Percentiles rank a stretch among this genome's conserved stretches.
These are phyloP conservation scores for Tylopilus vinaceipallidus DNA, from an alignment of 768 basidiomycete species.

Conservation along the genomic window DNA sequence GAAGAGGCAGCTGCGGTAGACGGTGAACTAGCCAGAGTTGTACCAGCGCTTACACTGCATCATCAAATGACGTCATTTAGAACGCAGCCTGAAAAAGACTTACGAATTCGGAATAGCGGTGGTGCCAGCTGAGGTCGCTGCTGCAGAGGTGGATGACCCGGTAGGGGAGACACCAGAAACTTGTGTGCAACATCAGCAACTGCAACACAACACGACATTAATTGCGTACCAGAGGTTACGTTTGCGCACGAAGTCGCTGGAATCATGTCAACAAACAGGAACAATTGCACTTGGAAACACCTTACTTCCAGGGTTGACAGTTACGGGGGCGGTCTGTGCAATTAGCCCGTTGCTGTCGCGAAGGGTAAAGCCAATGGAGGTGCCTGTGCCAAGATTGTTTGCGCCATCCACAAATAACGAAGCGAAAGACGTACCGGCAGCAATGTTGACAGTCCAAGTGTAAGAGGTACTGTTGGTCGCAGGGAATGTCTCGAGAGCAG, in stretches of 20 bases:
- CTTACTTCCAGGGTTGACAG: conserved; percentile 50
- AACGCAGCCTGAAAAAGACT: conserved; percentile 8
- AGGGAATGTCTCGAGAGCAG: conserved; percentile 48
- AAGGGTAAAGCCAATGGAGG: conserved; percentile 53
- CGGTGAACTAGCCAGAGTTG: conserved; percentile 1
- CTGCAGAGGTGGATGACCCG: conserved; percentile 4
- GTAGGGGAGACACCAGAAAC: conserved; percentile 26
- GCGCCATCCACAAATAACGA: background rate
- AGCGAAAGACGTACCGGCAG: conserved; percentile 35
- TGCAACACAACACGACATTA: conserved; percentile 10
- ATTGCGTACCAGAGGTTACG: conserved; percentile 21
- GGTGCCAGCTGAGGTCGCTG: background rate
- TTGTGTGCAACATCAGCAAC: conserved; percentile 16
- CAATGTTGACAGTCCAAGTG: conserved; percentile 56
- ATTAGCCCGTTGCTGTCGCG: conserved; percentile 56
- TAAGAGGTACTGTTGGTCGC: conserved; percentile 36
- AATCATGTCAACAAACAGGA: conserved; percentile 16
- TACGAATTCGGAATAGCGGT: conserved; percentile 11
- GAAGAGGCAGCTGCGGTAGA: background rate
- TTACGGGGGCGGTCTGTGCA: conserved; percentile 53
- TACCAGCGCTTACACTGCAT: background rate
- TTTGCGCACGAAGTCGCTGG: conserved; percentile 38
- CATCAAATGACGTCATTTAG: conserved; percentile 11
- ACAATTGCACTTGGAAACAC: background rate
- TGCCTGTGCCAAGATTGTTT: conserved; percentile 33